Evolutionary conservation across 2,329 filamentous ascomycete genomes (phyloP), one percentile per base, ranked within the genome.

Genomic region (Pyrenochaeta sp.): DNA sequence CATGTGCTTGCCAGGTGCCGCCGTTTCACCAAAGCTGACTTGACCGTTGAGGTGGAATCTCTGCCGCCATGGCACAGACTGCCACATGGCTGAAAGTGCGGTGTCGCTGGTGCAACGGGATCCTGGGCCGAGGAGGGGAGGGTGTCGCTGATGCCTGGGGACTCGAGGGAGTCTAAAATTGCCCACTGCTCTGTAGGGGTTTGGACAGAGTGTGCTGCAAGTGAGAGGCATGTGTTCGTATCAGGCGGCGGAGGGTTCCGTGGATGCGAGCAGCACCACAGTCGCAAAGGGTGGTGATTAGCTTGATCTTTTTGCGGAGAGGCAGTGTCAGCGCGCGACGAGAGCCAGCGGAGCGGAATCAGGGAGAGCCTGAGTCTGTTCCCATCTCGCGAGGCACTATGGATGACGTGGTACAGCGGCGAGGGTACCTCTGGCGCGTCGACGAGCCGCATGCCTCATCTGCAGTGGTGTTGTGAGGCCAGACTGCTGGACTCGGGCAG

Each of bases 31-130:
- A 34, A 13, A 18, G 21, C 10, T 22, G 31, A 26, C 31, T 36
- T 19, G 32, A 35, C 24, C 45, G 27, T 41, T 36, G 23, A 10
- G 7, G 4, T 17, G 36, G 31, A 10, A 24, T 28, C 35, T 3
- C 11, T 36, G 14, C 32, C 23, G 7, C 27, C 18, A 21, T 24
- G 10, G 35, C 21, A 44, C 44, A 32, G 40, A 20, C 39, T 41
- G 35, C 38, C 46, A 50, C 39, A 44, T 53, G 35, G 50, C 46
- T 36, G 28, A 49, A 52, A 49, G 20, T 38, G 43, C 39, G 42
- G 46, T 41, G 36, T 42, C 41, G 18, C 28, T 27, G 44, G 49
- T 41, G 17, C 34, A 7, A 43, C 38, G 20, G 15, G 20, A 32
- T 14, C 19, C 28, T 44, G 29, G 17, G 13, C 10, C 26, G 19